These are phyloP conservation scores for Botrytis hyacinthi DNA, from an alignment of 2,329 filamentous ascomycete species.

Conservation along the genomic window DNA sequence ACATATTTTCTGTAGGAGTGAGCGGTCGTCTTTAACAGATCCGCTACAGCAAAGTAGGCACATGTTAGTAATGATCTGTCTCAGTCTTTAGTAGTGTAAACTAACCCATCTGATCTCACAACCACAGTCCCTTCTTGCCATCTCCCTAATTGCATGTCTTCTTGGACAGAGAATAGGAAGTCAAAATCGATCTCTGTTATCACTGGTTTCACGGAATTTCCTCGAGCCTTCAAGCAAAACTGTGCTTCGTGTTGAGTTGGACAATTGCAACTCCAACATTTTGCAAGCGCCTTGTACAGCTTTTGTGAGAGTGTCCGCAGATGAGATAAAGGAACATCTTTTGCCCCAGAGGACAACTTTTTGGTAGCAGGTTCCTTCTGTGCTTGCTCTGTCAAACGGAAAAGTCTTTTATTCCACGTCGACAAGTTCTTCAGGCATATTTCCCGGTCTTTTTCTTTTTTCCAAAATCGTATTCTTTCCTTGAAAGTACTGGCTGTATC, in stretches of 20 bases:
- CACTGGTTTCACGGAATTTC: background rate
- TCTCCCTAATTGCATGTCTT: background rate
- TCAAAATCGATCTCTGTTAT: slow-evolving; percentile 9
- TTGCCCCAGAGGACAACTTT: background rate
- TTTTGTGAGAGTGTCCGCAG: slow-evolving; percentile 1
- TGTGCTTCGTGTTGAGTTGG: slow-evolving; percentile 5
- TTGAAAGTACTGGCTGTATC: background rate
- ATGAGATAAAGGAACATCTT: background rate
- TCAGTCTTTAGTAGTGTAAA: background rate
- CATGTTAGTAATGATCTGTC: background rate
- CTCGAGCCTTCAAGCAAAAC: slow-evolving; percentile 7
- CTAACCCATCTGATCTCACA: background rate
- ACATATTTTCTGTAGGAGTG: background rate
- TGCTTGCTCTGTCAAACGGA: slow-evolving; percentile 1
- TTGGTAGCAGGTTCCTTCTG: background rate
- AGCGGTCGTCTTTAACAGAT: background rate
- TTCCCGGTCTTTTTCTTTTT: slow-evolving; percentile 3
- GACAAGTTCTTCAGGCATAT: slow-evolving; percentile 4
- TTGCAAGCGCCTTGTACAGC: background rate
- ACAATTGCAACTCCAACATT: slow-evolving; percentile 4
- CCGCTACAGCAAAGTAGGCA: background rate
- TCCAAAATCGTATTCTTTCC: slow-evolving; percentile 14
- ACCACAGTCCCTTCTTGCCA: slow-evolving; percentile 12
- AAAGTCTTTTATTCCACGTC: slow-evolving; percentile 7
- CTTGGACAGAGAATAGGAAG: slow-evolving; percentile 4